Conservation (phyloP, 2,329 filamentous ascomycete species). For the Botrytis fabae region DNA sequence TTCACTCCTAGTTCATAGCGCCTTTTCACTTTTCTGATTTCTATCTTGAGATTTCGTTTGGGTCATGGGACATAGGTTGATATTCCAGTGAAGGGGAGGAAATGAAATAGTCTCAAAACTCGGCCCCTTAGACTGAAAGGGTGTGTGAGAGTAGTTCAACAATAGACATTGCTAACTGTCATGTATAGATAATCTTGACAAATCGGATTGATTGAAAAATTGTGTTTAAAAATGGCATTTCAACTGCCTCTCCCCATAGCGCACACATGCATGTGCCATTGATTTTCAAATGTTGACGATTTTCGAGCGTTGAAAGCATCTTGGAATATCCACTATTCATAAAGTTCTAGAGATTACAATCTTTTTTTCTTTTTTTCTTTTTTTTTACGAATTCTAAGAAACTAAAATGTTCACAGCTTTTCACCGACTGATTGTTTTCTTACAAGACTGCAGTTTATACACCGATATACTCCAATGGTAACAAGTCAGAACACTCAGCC, state of each 20-base stretch:
- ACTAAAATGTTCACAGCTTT: not conserved
- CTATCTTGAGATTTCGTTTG: not conserved
- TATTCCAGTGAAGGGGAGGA: not conserved
- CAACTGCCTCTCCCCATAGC: not conserved
- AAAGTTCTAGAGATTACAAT: not conserved
- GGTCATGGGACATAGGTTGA: not conserved
- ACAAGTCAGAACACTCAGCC: not conserved
- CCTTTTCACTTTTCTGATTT: not conserved
- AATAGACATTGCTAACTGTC: not conserved
- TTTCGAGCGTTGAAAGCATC: not conserved
- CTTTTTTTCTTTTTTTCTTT: not conserved
- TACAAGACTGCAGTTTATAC: not conserved
- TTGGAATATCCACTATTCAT: not conserved
- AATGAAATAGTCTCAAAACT: not conserved
- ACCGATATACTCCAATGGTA: not conserved
- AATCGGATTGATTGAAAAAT: not conserved
- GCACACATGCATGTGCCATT: not conserved
- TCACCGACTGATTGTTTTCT: not conserved
- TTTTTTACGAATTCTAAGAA: not conserved
- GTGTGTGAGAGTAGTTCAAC: not conserved
- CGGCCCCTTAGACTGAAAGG: not conserved
- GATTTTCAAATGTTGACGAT: not conserved
- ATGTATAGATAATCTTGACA: not conserved
- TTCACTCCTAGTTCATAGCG: not conserved
- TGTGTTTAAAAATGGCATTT: not conserved